Conservation (phyloP, 805 yeast species). For the Candida dajiaensis region DNA sequence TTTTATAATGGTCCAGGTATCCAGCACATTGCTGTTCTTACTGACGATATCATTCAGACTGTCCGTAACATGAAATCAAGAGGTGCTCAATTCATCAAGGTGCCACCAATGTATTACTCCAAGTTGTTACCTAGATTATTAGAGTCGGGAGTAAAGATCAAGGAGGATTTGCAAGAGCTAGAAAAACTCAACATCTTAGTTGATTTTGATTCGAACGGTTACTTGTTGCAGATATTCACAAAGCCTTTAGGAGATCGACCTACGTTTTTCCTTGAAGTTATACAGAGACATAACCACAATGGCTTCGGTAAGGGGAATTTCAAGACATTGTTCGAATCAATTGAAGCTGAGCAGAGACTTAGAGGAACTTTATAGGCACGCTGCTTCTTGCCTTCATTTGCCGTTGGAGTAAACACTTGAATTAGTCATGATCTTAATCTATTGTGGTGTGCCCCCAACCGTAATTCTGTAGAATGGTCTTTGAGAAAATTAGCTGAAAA, state of each 20-base stretch:
- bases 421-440: not conserved
- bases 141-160: constrained; percentile 36
- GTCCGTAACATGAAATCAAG: constrained; percentile 48
- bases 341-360: constrained; percentile 67
- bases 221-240: constrained; percentile 74
- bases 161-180: constrained; percentile 47
- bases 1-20: constrained; percentile 78
- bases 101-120: constrained; percentile 53
- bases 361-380: constrained; percentile 54
- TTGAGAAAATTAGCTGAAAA: not conserved
- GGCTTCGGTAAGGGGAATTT: constrained; percentile 92
- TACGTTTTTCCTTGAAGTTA: constrained; percentile 74
- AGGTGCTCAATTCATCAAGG: constrained; percentile 65
- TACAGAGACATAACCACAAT: constrained; percentile 71
- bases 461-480: not conserved
- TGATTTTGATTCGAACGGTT: constrained; percentile 75
- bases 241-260: constrained; percentile 75
- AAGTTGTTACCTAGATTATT: constrained; percentile 40
- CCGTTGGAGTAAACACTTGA: not conserved
- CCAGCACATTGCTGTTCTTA: constrained; percentile 73
- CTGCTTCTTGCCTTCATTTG: not conserved
- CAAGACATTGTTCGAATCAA: constrained; percentile 71
- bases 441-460: not conserved
- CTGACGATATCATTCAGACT: constrained; percentile 53
- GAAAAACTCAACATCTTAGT: constrained; percentile 54